Percentiles rank a stretch among this genome's conserved stretches.
These are phyloP conservation scores for Exophiala mesophila DNA, from an alignment of 2,329 filamentous ascomycete species.

Conservation along the genomic window DNA sequence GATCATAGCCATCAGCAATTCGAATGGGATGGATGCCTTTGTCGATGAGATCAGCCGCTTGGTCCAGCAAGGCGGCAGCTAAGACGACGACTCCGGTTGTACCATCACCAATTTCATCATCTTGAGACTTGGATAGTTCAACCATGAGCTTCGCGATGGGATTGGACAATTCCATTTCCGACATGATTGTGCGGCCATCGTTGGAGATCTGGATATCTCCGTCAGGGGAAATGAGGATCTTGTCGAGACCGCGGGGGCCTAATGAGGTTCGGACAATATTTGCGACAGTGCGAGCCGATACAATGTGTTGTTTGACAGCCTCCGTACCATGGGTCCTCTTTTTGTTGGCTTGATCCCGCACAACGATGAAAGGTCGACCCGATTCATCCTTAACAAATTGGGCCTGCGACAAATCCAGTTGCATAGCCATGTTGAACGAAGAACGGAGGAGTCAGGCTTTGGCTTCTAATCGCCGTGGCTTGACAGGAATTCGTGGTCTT, in stretches of 20 bases:
- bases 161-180: conserved; percentile 97
- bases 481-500: too few species aligned
- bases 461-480: too few species aligned
- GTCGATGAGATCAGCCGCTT: conserved; percentile 96
- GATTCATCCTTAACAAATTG: conserved; percentile 93
- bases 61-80: conserved; percentile 88
- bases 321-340: conserved; percentile 95
- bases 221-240: conserved; percentile 97
- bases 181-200: conserved; percentile 94
- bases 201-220: conserved; percentile 99
- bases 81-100: conserved; percentile 97
- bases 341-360: conserved; percentile 97
- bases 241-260: conserved; percentile 92
- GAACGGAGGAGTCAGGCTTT: too few species aligned
- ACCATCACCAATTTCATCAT: conserved; percentile 97
- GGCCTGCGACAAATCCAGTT: conserved; percentile 37
- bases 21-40: conserved; percentile 99
- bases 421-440: conserved; percentile 21
- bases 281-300: conserved; percentile 90
- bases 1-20: conserved; percentile 96
- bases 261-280: conserved; percentile 97
- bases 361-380: conserved; percentile 94
- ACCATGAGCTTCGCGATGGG: conserved; percentile 96
- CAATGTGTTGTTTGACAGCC: conserved; percentile 96
- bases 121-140: conserved; percentile 95